Evolutionary conservation across 805 yeast species (phyloP).

Genomic region (Yarrowia yakushimensis): DNA sequence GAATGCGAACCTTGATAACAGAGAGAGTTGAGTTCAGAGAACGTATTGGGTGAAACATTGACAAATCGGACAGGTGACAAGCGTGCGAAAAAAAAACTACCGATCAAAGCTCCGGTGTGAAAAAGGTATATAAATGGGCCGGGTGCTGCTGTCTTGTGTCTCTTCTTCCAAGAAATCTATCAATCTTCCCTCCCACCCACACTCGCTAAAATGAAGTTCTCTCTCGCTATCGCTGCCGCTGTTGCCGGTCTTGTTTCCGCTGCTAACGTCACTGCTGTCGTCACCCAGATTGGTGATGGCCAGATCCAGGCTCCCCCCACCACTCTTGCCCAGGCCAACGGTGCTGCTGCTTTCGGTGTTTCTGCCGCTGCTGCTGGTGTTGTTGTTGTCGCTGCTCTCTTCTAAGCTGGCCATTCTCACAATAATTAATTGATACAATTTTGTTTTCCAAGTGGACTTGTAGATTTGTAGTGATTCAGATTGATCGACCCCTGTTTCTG

Average conservation of each 20-base stretch:
- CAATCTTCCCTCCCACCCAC: constrained; percentile 6
- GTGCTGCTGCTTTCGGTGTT: constrained; percentile 10
- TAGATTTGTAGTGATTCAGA: no score
- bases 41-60: background rate
- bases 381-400: constrained; percentile 8
- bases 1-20: constrained; percentile 9
- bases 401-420: background rate
- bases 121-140: background rate
- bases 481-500: no score
- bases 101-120: no score
- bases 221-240: constrained; percentile 19
- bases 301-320: constrained; percentile 24
- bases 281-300: constrained; percentile 23
- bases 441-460: no score
- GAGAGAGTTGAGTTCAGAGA: background rate
- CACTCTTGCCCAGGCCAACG: constrained; percentile 17
- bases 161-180: background rate
- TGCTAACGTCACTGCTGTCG: constrained; percentile 14
- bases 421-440: no score
- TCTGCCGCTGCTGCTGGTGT: constrained; percentile 16
- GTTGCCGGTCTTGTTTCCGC: constrained; percentile 5
- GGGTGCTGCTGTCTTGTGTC: background rate
- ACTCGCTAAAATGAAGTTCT: constrained; percentile 10
- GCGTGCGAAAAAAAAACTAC: no score
- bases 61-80: background rate